Evolutionary conservation across 805 yeast species (phyloP), one percentile per base, ranked within the genome.

Genomic region (Kurtzmaniella cleridarum): DNA sequence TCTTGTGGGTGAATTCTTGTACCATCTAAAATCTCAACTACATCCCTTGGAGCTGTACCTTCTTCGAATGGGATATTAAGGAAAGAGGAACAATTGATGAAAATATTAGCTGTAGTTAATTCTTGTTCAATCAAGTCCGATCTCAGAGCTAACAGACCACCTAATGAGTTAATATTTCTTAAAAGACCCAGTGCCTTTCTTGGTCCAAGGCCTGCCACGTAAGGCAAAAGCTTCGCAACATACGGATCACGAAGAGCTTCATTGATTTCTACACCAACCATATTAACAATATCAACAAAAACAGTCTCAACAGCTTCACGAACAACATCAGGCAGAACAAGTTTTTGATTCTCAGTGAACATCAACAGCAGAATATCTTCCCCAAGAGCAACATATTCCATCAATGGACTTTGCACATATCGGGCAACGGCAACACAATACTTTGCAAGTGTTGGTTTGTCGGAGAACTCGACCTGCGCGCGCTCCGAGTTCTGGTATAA

Each of bases 1-100:
- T 93, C 99, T 62, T 93, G 98, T 6, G 98, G 98, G 53, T 93
- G 99, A 34, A 93, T 89, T 65, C 98, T 78, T 0, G 98, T 93
- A 36, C 93, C 90, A 60, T 93, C 99, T 49, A 93, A 72, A 32
- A 84, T 70, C 53, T 91, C 97, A 27, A 83, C 75, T n/a, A 77
- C 66, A 42, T 79, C 81, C 35, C 75, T 72, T 11, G 56, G 51
- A 33, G 79, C 69, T 18, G 51, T 42, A 47, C 79, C 73, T 38
- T 80, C 76, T 40, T 76, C 84, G 46, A 69, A 72, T 1, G 88
- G 93, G 42, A 93, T 83, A 52, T 80, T 79, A 54, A 93, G 65
- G 67, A 93, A 93, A 16, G 95, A 84, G 0, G 97, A 85, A 59
- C 96, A 87, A 59, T 93, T 93, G 69, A 90, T 76, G 61, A 93